Conservation (phyloP, 495 filamentous ascomycete species). For the Oleoguttula mirabilis region DNA sequence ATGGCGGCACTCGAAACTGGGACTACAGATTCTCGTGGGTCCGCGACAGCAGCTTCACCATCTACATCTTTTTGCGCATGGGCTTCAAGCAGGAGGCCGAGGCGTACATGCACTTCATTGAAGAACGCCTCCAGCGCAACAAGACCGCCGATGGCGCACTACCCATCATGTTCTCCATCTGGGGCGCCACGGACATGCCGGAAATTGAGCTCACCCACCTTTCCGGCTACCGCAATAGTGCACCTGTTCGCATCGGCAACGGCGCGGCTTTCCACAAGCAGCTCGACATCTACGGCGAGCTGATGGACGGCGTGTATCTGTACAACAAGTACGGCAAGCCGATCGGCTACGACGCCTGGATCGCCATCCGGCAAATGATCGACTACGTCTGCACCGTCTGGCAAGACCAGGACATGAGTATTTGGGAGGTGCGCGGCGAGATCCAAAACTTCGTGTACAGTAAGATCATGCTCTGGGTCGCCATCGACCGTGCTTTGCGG, state of each 20-base stretch:
- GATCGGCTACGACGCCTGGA: background rate
- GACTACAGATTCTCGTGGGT: background rate
- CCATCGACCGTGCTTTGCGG: background rate
- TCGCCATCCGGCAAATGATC: background rate
- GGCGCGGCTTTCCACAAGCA: background rate
- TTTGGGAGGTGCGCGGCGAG: background rate
- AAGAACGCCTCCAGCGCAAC: background rate
- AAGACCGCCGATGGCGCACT: background rate
- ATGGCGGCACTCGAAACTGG: background rate
- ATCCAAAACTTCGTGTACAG: background rate
- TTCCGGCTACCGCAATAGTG: background rate
- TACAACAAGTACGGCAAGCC: background rate
- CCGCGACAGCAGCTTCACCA: background rate
- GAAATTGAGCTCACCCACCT: background rate
- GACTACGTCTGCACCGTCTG: background rate
- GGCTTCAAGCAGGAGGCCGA: background rate
- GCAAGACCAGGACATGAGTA: background rate
- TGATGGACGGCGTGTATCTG: background rate
- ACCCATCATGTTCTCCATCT: background rate
- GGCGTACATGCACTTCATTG: background rate
- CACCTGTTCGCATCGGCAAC: background rate
- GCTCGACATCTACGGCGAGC: background rate
- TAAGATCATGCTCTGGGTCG: background rate
- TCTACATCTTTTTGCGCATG: background rate
- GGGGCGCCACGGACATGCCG: background rate